Evolutionary conservation across 2,329 filamentous ascomycete genomes (phyloP), one percentile per base, ranked within the genome.

Genomic region (Apiospora marii): DNA sequence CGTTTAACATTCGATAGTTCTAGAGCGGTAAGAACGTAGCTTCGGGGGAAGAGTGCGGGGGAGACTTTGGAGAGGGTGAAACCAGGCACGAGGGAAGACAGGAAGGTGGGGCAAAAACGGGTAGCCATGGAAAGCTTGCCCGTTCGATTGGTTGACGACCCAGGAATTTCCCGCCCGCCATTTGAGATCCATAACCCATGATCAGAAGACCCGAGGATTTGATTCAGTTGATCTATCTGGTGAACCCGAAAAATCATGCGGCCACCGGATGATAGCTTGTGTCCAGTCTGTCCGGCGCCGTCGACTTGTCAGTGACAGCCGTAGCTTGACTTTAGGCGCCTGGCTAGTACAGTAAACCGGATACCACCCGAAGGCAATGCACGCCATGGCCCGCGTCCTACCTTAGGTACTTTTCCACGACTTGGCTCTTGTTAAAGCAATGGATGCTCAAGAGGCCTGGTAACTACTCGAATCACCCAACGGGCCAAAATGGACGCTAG

Each of bases 141-240:
- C 4, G 27, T 19, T 44, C 44, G 14, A 30, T 68, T 68, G 67
- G n/a, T 19, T 48, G 3, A 2, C n/a, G 41, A 14, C 27, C 19
- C 14, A 68, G 43, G 41, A 68, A 48, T 68, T 68, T 68, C 67
- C 67, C 67, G 67, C 41, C 67, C 46, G 44, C 44, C 43, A 48
- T 16, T 48, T 48, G 44, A 48, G 44, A 49, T 49, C 46, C 46
- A n/a, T 49, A 19, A n/a, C 37, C 37, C 37, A 41, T 41, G 37
- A 53, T 53, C 13, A 30, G 4, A 53, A 53, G 51, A 53, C n/a
- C 49, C 44, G n/a, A 22, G 19, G 10, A 49, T 49, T 49, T n/a
- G 7, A 49, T 10, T 41, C 37, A 41, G 6, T 37, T 10, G 37
- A 10, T 41, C 37, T 41, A 10, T 49, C 22, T 49, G 22, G 46